Percentiles rank a stretch among this genome's conserved stretches.
Conservation (phyloP, 495 filamentous ascomycete genomes). For the Lepidopterella palustris region DNA sequence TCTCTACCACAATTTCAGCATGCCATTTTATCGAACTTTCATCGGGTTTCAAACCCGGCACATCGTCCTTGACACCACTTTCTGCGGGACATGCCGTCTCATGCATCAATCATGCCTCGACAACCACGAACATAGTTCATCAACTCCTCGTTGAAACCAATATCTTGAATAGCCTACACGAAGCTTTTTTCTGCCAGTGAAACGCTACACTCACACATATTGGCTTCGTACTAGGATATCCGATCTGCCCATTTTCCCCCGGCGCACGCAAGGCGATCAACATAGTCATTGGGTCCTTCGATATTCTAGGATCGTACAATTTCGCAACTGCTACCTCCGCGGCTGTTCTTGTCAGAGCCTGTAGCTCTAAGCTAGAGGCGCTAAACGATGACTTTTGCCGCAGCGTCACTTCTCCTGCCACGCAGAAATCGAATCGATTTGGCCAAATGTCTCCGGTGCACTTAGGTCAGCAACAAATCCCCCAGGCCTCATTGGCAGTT, state of each 20-base stretch:
- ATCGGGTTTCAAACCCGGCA: constrained; percentile 36
- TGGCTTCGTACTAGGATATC: constrained; percentile 45
- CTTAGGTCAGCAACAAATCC: too few relatives aligned
- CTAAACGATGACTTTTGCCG: not conserved
- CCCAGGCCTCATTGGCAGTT: too few relatives aligned
- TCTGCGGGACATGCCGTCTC: constrained; percentile 34
- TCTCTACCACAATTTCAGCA: constrained; percentile 43
- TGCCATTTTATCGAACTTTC: constrained; percentile 45
- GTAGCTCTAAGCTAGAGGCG: not conserved
- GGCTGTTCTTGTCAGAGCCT: constrained; percentile 31
- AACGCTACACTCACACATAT: constrained; percentile 46
- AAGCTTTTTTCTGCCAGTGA: constrained; percentile 49
- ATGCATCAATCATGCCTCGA: constrained; percentile 45
- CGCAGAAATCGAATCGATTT: too few relatives aligned
- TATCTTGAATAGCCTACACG: constrained; percentile 45
- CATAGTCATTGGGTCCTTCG: constrained; percentile 40
- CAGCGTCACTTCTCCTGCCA: not conserved
- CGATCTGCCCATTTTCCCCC: constrained; percentile 24
- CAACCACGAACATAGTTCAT: constrained; percentile 45
- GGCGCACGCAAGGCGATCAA: constrained; percentile 39
- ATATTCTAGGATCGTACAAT: constrained; percentile 38
- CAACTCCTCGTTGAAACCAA: constrained; percentile 43
- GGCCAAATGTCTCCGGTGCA: too few relatives aligned
- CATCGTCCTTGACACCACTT: constrained; percentile 13
- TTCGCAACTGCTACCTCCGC: constrained; percentile 43